Percentiles rank a stretch among this genome's conserved stretches.
phyloP scores from a whole-genome alignment of 2,329 filamentous ascomycete species.

The Aspergillus udagawae region DNA sequence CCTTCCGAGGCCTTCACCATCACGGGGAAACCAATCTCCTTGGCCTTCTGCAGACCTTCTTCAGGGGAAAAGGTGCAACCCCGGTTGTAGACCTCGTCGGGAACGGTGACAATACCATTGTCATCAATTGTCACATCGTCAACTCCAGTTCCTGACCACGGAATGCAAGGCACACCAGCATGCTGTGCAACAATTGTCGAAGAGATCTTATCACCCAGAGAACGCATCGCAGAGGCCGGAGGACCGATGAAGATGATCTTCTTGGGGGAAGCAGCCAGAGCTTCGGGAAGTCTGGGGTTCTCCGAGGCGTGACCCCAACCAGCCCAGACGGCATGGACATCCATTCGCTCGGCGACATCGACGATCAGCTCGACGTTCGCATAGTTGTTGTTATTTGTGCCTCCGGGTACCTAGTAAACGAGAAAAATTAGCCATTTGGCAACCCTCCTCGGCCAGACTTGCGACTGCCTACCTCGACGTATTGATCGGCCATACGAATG shows the following conservation, averaged over 20 bases:
- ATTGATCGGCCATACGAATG: conserved; percentile 99
- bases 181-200: conserved; percentile 99
- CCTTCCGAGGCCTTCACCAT: conserved; percentile 99
- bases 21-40: conserved; percentile 93
- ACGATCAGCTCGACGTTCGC: conserved; percentile 99
- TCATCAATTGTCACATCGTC: conserved; percentile 73
- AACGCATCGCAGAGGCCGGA: conserved; percentile 96
- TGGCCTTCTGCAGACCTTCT: conserved; percentile 82
- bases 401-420: conserved; percentile 69
- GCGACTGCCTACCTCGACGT: conserved; percentile 67
- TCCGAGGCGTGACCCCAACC: conserved; percentile 99
- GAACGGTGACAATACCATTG: conserved; percentile 86
- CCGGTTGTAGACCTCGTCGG: conserved; percentile 77
- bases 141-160: conserved; percentile 97
- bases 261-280: conserved; percentile 89
- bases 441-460: neutral
- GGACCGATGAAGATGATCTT: conserved; percentile 99
- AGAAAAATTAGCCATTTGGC: neutral
- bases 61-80: conserved; percentile 87
- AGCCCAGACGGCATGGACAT: conserved; percentile 97
- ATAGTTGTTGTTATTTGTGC: conserved; percentile 99
- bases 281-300: conserved; percentile 96
- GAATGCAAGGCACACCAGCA: conserved; percentile 92
- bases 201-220: conserved; percentile 98
- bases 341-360: conserved; percentile 96